phyloP scores from a whole-genome alignment of 306 rosid species.

The Acmispon strigosus region DNA sequence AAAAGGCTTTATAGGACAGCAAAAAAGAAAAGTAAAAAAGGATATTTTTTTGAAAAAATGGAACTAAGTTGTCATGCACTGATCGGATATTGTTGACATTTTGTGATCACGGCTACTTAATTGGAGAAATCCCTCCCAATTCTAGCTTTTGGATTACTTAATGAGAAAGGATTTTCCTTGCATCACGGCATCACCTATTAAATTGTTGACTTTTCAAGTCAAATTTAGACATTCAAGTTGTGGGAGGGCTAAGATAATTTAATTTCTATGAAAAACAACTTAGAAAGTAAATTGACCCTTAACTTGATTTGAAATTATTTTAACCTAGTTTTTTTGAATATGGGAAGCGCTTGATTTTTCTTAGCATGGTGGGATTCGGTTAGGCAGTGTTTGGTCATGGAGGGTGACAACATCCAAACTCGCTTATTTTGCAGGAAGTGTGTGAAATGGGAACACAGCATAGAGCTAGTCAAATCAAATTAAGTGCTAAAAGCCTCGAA shows the following conservation, averaged over 20 bases:
- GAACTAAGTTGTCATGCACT: slow-evolving; percentile 7
- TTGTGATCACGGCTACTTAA: neutral
- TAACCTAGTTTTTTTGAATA: neutral
- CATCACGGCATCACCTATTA: neutral
- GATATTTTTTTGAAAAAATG: neutral
- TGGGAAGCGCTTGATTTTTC: neutral
- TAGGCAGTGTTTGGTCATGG: slow-evolving; percentile 12
- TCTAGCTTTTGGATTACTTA: neutral
- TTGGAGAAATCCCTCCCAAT: neutral
- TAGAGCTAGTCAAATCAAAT: too few relatives aligned
- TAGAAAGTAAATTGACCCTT: neutral
- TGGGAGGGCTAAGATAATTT: neutral
- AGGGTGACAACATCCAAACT: neutral
- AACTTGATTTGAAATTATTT: neutral
- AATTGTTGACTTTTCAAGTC: slow-evolving; percentile 26
- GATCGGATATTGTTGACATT: slow-evolving; percentile 12
- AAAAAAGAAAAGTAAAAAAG: neutral
- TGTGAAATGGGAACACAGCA: too few relatives aligned
- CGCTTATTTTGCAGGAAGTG: neutral
- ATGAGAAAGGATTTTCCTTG: neutral
- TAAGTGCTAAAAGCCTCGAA: too few relatives aligned
- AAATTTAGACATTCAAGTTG: neutral
- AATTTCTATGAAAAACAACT: neutral
- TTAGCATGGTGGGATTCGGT: neutral
- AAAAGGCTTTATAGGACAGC: neutral